Evolutionary conservation across 495 filamentous ascomycete genomes (phyloP).

Genomic region (Rusavskia elegans): DNA sequence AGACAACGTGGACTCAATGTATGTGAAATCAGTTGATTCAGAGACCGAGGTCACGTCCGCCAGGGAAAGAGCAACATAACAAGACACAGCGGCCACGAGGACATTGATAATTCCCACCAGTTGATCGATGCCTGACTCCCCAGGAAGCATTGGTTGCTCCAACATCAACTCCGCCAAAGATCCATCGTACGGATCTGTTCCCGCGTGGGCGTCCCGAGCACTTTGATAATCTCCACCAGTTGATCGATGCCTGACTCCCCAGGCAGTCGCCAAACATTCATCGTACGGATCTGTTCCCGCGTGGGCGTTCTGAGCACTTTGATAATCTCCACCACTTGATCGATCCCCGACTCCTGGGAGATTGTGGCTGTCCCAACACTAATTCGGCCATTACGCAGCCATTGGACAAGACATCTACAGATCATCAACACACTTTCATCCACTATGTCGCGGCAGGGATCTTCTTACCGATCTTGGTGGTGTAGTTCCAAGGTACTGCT

Average conservation of each 20-base stretch:
- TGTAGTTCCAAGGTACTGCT: too few relatives aligned
- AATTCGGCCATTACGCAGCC: slow-evolving; percentile 98
- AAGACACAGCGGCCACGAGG: too few relatives aligned
- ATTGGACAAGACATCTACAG: slow-evolving; percentile 95
- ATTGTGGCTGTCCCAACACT: slow-evolving; percentile 96
- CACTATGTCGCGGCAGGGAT: neutral
- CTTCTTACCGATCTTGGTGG: slow-evolving; percentile 89
- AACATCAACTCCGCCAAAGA: slow-evolving; percentile 16
- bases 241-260: slow-evolving; percentile 98
- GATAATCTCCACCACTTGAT: slow-evolving; percentile 98
- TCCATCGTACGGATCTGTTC: slow-evolving; percentile 99
- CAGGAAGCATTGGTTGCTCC: too few relatives aligned
- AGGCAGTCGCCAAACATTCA: slow-evolving; percentile 40
- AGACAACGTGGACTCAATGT: too few relatives aligned
- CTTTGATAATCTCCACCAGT: slow-evolving; percentile 98
- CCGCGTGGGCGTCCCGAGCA: slow-evolving; percentile 90
- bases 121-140: too few relatives aligned
- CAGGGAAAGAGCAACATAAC: too few relatives aligned
- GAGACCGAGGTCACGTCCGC: too few relatives aligned
- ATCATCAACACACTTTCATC: neutral
- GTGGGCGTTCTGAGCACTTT: slow-evolving; percentile 97
- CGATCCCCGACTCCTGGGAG: slow-evolving; percentile 98
- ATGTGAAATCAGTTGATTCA: too few relatives aligned
- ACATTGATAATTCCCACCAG: too few relatives aligned
- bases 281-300: slow-evolving; percentile 73